Conservation (phyloP, 1,284 basidiomycete genomes). For the Meira miltonrushii region DNA sequence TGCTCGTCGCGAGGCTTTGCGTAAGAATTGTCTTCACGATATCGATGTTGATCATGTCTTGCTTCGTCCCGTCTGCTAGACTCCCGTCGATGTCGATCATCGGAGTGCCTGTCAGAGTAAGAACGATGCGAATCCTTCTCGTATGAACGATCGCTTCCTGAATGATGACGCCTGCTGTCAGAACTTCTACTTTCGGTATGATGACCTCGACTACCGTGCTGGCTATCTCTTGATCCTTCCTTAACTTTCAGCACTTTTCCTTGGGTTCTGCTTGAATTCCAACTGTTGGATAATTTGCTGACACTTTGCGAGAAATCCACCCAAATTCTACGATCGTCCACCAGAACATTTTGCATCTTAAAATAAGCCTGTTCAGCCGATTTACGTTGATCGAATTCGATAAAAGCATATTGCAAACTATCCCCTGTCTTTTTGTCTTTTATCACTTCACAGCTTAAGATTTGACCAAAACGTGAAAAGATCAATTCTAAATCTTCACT, state of each 20-base stretch:
- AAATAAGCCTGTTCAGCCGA: conserved; percentile 97
- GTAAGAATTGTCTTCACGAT: too few relatives aligned
- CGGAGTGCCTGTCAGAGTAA: too few relatives aligned
- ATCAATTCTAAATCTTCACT: conserved; percentile 97
- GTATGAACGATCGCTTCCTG: too few relatives aligned
- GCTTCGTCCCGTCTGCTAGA: too few relatives aligned
- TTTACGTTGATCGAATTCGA: conserved; percentile 90
- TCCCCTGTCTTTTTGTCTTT: conserved; percentile 92
- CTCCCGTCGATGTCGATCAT: too few relatives aligned
- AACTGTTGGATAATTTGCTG: conserved; percentile 57
- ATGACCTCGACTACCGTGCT: not conserved
- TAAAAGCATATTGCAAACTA: conserved; percentile 94
- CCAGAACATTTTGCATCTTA: conserved; percentile 98
- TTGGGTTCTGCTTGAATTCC: conserved; percentile 50
- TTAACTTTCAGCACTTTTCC: conserved; percentile 19
- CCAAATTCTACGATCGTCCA: conserved; percentile 98
- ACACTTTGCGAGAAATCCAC: conserved; percentile 86
- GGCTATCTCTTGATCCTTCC: not conserved
- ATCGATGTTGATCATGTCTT: too few relatives aligned
- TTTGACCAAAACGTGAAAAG: conserved; percentile 88
- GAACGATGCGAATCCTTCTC: too few relatives aligned
- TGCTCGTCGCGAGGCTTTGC: too few relatives aligned
- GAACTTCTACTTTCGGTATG: not conserved
- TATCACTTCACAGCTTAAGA: conserved; percentile 96
- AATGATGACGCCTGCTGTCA: too few relatives aligned